phyloP scores from a whole-genome alignment of 495 filamentous ascomycete species.

The Annulohypoxylon stygium region DNA sequence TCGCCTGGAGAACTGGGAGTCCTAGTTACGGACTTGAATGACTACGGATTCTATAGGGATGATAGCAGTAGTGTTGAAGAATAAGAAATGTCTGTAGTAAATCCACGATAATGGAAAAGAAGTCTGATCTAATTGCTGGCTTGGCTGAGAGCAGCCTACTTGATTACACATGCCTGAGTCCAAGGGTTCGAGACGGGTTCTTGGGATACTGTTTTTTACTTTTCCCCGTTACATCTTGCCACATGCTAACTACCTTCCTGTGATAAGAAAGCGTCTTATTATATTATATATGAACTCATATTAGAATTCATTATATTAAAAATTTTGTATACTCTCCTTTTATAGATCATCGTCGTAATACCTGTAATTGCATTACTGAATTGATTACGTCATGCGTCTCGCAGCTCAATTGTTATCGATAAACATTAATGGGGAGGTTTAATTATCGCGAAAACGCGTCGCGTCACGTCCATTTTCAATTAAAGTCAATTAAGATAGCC shows the following conservation, averaged over 20 bases:
- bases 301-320: too few relatives aligned
- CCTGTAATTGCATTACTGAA: neutral
- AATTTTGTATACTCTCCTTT: too few relatives aligned
- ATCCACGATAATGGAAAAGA: neutral
- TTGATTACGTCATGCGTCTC: neutral
- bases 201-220: too few relatives aligned
- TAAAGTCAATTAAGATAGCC: conserved; percentile 37
- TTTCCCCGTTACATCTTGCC: too few relatives aligned
- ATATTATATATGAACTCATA: too few relatives aligned
- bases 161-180: too few relatives aligned
- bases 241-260: too few relatives aligned
- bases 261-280: too few relatives aligned
- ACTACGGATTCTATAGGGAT: neutral
- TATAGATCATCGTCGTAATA: too few relatives aligned
- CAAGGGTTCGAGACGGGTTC: too few relatives aligned
- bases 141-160: neutral
- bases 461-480: conserved; percentile 38
- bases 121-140: neutral
- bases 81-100: neutral
- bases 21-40: neutral
- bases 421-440: conserved; percentile 10
- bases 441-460: conserved; percentile 42
- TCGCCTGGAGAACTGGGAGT: neutral
- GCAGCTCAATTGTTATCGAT: neutral
- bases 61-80: neutral